Conservation (phyloP, 495 filamentous ascomycete species). For the Cryomyces minteri region DNA sequence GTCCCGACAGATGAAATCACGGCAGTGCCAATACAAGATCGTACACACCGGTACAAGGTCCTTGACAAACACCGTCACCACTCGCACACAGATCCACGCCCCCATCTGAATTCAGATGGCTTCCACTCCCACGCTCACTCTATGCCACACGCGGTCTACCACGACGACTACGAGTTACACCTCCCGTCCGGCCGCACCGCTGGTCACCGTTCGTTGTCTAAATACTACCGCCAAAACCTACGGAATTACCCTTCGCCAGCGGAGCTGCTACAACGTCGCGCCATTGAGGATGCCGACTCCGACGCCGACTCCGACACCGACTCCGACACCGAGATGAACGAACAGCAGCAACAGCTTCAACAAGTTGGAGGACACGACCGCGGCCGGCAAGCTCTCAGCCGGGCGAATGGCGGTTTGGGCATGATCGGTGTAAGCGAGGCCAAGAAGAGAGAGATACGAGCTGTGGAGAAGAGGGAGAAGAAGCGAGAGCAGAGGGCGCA, state of each 20-base stretch:
- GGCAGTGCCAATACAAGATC: conserved; percentile 48
- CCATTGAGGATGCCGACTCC: conserved; percentile 17
- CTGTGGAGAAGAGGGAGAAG: conserved; percentile 45
- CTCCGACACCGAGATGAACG: conserved; percentile 24
- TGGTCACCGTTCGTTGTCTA: conserved; percentile 70
- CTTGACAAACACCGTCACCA: conserved; percentile 47
- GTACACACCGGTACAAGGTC: conserved; percentile 37
- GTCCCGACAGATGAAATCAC: conserved; percentile 60
- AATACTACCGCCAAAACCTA: conserved; percentile 85
- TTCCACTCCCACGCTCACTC: conserved; percentile 52
- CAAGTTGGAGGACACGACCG: conserved; percentile 16
- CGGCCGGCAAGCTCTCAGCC: conserved; percentile 40
- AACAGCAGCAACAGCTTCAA: conserved; percentile 10
- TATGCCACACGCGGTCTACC: conserved; percentile 49
- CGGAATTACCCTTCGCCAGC: conserved; percentile 56
- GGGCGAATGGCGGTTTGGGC: conserved; percentile 54
- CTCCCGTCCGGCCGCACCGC: conserved; percentile 82
- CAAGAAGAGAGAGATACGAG: conserved; percentile 45
- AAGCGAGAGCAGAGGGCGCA: conserved; percentile 40
- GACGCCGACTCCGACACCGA: conserved; percentile 17
- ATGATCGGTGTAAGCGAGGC: conserved; percentile 56
- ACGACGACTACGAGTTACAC: conserved; percentile 84
- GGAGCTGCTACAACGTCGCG: conserved; percentile 28
- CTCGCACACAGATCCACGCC: conserved; percentile 38
- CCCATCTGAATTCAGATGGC: conserved; percentile 50